A percentile compares a stretch with the other conserved stretches of the same genome.
Conservation (phyloP, 306 rosid species). For the Trifolium fragiferum region DNA sequence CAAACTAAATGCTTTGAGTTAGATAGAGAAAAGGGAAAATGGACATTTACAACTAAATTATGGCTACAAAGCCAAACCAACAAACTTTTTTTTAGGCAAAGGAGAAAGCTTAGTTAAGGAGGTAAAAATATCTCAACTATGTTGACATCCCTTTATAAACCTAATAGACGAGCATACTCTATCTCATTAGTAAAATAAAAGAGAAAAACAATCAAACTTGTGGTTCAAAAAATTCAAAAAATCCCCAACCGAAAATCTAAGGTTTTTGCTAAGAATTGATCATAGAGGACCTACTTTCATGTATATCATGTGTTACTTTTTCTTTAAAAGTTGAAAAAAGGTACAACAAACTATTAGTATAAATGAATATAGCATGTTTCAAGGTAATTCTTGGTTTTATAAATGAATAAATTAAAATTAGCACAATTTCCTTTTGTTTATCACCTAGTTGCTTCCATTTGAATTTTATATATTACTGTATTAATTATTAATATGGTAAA, state of each 20-base stretch:
- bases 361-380: constrained; percentile 26
- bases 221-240: constrained; percentile 27
- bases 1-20: constrained; percentile 14
- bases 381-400: background rate
- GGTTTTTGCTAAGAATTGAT: constrained; percentile 16
- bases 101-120: no score
- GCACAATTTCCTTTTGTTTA: background rate
- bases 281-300: background rate
- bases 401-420: background rate
- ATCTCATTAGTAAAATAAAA: no score
- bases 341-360: background rate
- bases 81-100: no score
- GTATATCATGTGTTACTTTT: background rate
- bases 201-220: no score
- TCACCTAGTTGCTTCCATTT: background rate
- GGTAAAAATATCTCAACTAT: no score
- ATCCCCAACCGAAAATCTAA: constrained; percentile 4
- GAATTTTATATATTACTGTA: constrained; percentile 4
- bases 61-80: constrained; percentile 8
- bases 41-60: background rate
- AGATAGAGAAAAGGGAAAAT: background rate
- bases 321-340: background rate
- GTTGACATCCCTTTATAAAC: no score
- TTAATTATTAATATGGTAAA: constrained; percentile 3
- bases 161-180: no score